Base-by-base conservation (phyloP, 148 eudicot species). In the Silene latifolia region DNA sequence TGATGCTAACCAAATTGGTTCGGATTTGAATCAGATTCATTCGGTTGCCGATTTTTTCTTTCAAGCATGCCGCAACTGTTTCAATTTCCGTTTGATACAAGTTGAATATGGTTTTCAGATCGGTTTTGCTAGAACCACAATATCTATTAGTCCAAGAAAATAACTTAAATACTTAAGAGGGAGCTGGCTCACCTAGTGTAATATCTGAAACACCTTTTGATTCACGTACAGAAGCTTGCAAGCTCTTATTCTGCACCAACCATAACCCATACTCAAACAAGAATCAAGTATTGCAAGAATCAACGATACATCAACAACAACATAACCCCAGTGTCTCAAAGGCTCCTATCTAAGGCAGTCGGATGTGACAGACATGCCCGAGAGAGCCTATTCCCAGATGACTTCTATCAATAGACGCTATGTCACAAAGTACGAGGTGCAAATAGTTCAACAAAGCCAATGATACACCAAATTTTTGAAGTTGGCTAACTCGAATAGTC, bases 191-290 rank as follows among this genome's bases (percentile, higher is more conserved):
- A 89, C 93, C 93, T 66, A 93, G 85, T 85, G 76, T 81, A 81
- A 78, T 85, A 74, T 83, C 95, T 66, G 89, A 82, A 79, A 72
- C 68, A 69, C 75, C 81, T 82, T 87, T 89, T 70, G 98, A 89
- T 82, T 91, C 88, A 72, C 81, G 91, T 65, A 93, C 83, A 58
- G 62, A 88, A 72, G 84, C 75, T 77, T 87, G 97, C 84, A 93
- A 79, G 75, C 72, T 81, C 82, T 84, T 91, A 76, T 89, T 90
- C 98, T 93, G 90, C 63, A 74, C 18, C 69, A 80, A 59, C 24
- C 73, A 76, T 35, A 62, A 25, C 46, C 9, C 6, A 69, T 35
- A 32, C 27, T 13, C 47, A 59, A 59, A 58, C 53, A 76, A 42
- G 29, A 63, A 75, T 53, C 54, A 4, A 48, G 32, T 14, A 74